phyloP scores from a whole-genome alignment of 768 basidiomycete species.

The Suillus sp. region DNA sequence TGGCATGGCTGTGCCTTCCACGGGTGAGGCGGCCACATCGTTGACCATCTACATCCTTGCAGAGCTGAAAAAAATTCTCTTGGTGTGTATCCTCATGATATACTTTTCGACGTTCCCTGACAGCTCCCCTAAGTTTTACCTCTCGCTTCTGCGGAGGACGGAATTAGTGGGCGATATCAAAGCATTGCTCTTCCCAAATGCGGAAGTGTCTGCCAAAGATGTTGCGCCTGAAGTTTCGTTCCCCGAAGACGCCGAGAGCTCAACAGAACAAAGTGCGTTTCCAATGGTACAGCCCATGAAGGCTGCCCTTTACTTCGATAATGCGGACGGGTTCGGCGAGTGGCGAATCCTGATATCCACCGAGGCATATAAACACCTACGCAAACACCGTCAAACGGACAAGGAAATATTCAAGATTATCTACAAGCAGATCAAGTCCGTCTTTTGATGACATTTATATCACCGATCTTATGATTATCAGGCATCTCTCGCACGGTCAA shows the following conservation, averaged over 20 bases:
- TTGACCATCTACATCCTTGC: conserved; percentile 22
- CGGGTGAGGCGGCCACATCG: conserved; percentile 20
- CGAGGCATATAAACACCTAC: conserved; percentile 51
- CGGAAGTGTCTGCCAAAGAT: conserved; percentile 1
- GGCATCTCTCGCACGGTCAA: conserved; percentile 68
- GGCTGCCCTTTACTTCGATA: conserved; percentile 61
- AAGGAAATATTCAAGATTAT: conserved; percentile 51
- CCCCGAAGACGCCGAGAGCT: neutral
- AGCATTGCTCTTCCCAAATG: conserved; percentile 6
- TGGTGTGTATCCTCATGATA: conserved; percentile 25
- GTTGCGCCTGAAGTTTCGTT: neutral
- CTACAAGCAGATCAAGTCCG: conserved; percentile 69
- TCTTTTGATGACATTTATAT: neutral
- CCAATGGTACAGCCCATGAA: conserved; percentile 59
- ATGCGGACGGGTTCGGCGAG: conserved; percentile 58
- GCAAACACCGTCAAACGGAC: conserved; percentile 48
- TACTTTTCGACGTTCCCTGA: neutral
- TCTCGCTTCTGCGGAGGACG: conserved; percentile 23
- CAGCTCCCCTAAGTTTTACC: conserved; percentile 25
- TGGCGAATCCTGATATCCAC: conserved; percentile 63
- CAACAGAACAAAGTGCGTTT: conserved; percentile 30
- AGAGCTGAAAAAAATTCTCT: conserved; percentile 30
- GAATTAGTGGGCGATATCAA: conserved; percentile 14
- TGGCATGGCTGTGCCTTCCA: conserved; percentile 29
- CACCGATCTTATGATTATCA: conserved; percentile 24